A percentile compares a stretch with the other conserved stretches of the same genome.
phyloP scores from a whole-genome alignment of 345 rosid species.

The Tarenaya hassleriana region DNA sequence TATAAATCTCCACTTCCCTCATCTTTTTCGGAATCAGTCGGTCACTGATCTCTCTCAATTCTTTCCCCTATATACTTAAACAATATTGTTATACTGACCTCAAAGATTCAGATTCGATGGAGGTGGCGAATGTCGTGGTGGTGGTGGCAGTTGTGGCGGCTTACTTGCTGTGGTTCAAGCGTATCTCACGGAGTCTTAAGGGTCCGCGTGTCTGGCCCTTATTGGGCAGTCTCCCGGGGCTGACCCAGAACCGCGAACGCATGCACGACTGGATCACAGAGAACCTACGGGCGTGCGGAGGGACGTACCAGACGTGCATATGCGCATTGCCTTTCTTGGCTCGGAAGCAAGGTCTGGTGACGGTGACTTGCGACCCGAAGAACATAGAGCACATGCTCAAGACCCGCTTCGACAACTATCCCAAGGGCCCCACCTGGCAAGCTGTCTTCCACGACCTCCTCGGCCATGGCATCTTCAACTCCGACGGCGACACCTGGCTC shows the following conservation, averaged over 20 bases:
- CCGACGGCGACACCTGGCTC: conserved; percentile 89
- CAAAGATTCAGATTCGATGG: conserved; percentile 40
- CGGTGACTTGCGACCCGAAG: conserved; percentile 92
- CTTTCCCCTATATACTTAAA: no score
- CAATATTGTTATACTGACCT: no score
- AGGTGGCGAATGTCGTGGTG: conserved; percentile 45
- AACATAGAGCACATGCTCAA: conserved; percentile 83
- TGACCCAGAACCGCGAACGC: conserved; percentile 78
- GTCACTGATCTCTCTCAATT: no score
- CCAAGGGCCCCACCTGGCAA: conserved; percentile 99
- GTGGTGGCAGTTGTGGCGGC: conserved; percentile 52
- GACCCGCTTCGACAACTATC: conserved; percentile 83
- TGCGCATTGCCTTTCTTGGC: conserved; percentile 80
- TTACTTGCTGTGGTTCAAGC: conserved; percentile 79
- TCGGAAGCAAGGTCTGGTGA: conserved; percentile 82
- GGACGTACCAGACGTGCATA: conserved; percentile 96
- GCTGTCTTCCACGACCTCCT: conserved; percentile 91
- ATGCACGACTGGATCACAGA: conserved; percentile 97
- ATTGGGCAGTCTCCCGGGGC: conserved; percentile 87
- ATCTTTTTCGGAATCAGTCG: no score
- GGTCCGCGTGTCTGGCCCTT: conserved; percentile 95
- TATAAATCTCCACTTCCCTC: no score
- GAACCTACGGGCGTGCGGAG: conserved; percentile 82
- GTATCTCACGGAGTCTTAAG: conserved; percentile 58
- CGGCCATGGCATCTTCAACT: conserved; percentile 88